A percentile compares a stretch with the other conserved stretches of the same genome.
Evolutionary conservation across 2,329 filamentous ascomycete genomes (phyloP).

Genomic region (Fusarium liriodendri): DNA sequence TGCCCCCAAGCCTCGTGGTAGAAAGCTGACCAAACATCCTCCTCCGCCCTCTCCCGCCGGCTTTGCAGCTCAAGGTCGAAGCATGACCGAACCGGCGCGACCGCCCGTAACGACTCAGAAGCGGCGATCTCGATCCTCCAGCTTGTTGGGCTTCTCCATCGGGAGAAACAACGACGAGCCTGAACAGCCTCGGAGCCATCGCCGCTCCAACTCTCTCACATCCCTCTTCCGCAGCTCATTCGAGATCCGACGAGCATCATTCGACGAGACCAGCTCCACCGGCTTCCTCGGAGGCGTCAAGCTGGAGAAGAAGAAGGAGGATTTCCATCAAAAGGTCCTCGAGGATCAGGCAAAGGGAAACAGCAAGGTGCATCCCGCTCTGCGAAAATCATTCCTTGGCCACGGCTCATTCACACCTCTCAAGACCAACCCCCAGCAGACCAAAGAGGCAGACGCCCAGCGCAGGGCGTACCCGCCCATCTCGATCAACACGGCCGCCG

Average conservation of each 20-base stretch:
- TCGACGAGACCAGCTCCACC: conserved; percentile 46
- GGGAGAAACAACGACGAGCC: conserved; percentile 36
- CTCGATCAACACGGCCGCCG: conserved; percentile 46
- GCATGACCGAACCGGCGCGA: conserved; percentile 28
- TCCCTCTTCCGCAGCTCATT: conserved; percentile 51
- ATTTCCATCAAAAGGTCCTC: conserved; percentile 45
- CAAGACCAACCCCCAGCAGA: conserved; percentile 38
- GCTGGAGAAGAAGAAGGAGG: conserved; percentile 53
- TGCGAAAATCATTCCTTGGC: conserved; percentile 44
- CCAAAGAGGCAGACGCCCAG: conserved; percentile 40
- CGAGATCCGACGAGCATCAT: conserved; percentile 48
- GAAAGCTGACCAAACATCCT: conserved; percentile 49
- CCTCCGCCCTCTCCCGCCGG: conserved; percentile 41
- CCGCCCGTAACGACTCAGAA: conserved; percentile 29
- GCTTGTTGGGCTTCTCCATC: conserved; percentile 41
- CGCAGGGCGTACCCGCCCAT: conserved; percentile 52
- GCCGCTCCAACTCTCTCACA: conserved; percentile 52
- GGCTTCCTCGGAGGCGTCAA: conserved; percentile 57
- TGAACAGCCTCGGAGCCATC: conserved; percentile 38
- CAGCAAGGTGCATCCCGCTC: conserved; percentile 49
- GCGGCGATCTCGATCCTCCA: conserved; percentile 42
- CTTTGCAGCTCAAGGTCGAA: conserved; percentile 27
- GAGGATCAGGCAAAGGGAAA: conserved; percentile 42
- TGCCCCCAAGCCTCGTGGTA: conserved; percentile 37
- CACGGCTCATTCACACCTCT: conserved; percentile 45